A percentile compares a stretch with the other conserved stretches of the same genome.
These are phyloP conservation scores for Hygrophila difformis DNA, from an alignment of 257 asterid species.

Conservation along the genomic window DNA sequence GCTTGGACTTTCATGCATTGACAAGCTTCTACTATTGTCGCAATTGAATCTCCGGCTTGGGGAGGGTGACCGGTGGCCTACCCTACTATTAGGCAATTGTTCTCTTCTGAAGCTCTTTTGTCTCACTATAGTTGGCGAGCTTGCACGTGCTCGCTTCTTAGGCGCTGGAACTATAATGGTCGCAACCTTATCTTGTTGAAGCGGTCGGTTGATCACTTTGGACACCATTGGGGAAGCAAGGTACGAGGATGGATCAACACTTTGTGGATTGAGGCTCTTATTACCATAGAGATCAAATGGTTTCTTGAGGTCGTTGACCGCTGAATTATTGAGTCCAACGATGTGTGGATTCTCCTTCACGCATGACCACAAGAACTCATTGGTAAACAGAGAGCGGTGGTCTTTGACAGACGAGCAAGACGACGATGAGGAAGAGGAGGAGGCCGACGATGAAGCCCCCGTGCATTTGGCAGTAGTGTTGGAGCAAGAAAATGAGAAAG, in stretches of 20 bases:
- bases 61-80: conserved; percentile 55
- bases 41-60: conserved; percentile 48
- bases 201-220: conserved; percentile 12
- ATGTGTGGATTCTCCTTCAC: conserved; percentile 55
- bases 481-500: conserved; percentile 36
- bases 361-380: conserved; percentile 54
- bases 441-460: conserved; percentile 25
- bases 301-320: conserved; percentile 9
- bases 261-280: conserved; percentile 9
- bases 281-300: background rate
- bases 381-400: conserved; percentile 51
- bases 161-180: conserved; percentile 16
- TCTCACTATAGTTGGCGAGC: conserved; percentile 43
- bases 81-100: conserved; percentile 17
- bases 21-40: conserved; percentile 23
- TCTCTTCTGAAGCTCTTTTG: conserved; percentile 67
- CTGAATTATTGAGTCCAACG: conserved; percentile 15
- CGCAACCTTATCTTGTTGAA: conserved; percentile 23
- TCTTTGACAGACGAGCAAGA: conserved; percentile 39
- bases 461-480: conserved; percentile 21
- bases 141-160: conserved; percentile 51
- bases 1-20: conserved; percentile 13
- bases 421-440: conserved; percentile 14
- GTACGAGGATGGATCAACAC: background rate
- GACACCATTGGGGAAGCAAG: conserved; percentile 6